phyloP scores from a whole-genome alignment of 2,329 filamentous ascomycete genomes.

The Dothistroma septosporum region DNA sequence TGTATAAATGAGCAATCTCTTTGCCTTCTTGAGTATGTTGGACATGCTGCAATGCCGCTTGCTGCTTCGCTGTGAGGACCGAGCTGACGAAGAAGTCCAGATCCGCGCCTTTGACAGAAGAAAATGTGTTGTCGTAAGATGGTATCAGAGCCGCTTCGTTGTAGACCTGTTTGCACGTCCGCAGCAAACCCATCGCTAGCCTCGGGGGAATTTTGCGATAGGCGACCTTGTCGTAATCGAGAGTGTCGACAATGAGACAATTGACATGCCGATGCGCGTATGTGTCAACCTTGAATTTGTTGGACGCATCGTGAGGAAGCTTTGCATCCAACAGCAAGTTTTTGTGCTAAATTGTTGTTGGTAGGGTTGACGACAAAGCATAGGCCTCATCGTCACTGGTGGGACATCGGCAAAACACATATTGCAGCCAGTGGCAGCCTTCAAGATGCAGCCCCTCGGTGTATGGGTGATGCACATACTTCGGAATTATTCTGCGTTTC shows the following conservation, averaged over 20 bases:
- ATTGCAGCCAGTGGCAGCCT: neutral
- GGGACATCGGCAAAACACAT: neutral
- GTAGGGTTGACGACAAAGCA: neutral
- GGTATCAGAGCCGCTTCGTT: conserved; percentile 10
- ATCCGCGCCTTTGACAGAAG: neutral
- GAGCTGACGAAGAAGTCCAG: too few relatives aligned
- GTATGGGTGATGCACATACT: too few relatives aligned
- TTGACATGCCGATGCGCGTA: neutral
- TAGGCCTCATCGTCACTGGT: conserved; percentile 2
- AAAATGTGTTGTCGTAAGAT: conserved; percentile 11
- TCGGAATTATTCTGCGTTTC: too few relatives aligned
- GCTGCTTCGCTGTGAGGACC: too few relatives aligned
- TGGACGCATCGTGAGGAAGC: neutral
- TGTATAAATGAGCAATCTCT: too few relatives aligned
- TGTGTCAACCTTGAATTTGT: neutral
- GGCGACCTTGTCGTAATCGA: neutral
- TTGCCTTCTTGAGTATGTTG: too few relatives aligned
- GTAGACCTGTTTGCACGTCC: conserved; percentile 12
- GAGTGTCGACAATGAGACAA: neutral
- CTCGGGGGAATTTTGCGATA: neutral
- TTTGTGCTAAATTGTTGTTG: neutral
- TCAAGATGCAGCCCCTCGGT: too few relatives aligned
- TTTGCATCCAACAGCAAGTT: neutral
- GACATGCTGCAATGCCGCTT: too few relatives aligned
- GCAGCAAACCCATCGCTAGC: neutral